phyloP scores from a whole-genome alignment of 495 filamentous ascomycete species.

The Podospora appendiculata region DNA sequence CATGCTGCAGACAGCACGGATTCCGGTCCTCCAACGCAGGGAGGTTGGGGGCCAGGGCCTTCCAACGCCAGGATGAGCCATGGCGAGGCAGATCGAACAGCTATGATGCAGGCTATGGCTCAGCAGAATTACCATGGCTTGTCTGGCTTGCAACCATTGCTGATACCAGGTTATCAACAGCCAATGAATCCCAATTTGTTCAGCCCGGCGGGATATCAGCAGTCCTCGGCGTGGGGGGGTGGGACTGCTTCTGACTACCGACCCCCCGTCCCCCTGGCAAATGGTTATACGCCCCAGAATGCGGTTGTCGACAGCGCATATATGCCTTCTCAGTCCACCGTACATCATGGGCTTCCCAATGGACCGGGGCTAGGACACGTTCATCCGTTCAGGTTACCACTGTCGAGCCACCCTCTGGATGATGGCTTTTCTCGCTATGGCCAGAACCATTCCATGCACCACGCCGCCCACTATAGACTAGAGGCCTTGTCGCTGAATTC shows the following conservation, averaged over 20 bases:
- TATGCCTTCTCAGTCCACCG: slow-evolving; percentile 19
- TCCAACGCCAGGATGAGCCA: slow-evolving; percentile 5
- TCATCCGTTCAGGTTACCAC: slow-evolving; percentile 16
- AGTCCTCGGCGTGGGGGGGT: slow-evolving; percentile 68
- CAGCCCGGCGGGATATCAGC: slow-evolving; percentile 63
- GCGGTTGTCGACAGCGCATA: slow-evolving; percentile 25
- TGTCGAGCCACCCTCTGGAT: slow-evolving; percentile 21
- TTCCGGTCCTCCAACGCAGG: slow-evolving; percentile 2
- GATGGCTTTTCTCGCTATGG: slow-evolving; percentile 22
- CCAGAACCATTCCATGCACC: slow-evolving; percentile 8
- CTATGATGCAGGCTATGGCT: slow-evolving; percentile 19
- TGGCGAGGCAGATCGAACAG: slow-evolving; percentile 7
- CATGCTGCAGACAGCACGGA: slow-evolving; percentile 6
- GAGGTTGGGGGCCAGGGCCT: slow-evolving; percentile 15
- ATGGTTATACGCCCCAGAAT: slow-evolving; percentile 22
- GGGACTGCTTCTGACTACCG: slow-evolving; percentile 46
- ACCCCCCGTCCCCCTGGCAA: slow-evolving; percentile 19
- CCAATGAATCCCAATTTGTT: slow-evolving; percentile 64
- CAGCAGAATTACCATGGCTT: slow-evolving; percentile 32
- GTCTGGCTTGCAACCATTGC: slow-evolving; percentile 54
- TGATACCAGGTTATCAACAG: slow-evolving; percentile 66
- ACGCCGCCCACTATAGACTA: slow-evolving; percentile 10
- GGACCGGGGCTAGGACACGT: slow-evolving; percentile 17
- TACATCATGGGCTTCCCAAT: slow-evolving; percentile 17
- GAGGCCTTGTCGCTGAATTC: slow-evolving; percentile 14